phyloP scores from a whole-genome alignment of 2,329 filamentous ascomycete genomes.

The Chaetomiaceae sp. region DNA sequence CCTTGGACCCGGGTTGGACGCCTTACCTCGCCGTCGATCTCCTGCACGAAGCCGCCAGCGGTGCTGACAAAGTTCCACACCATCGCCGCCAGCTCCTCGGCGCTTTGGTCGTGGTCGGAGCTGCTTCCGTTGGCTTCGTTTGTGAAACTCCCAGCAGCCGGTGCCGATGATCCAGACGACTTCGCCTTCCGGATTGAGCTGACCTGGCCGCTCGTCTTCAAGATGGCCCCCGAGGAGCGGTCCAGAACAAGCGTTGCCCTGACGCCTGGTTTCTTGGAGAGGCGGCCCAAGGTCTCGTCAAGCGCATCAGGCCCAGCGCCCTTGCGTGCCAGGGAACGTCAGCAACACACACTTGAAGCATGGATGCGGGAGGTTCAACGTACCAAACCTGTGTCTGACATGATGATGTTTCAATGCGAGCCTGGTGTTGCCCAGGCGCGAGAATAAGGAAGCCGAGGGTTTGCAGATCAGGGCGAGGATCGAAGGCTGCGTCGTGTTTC shows the following conservation, averaged over 20 bases:
- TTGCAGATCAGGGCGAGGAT: neutral
- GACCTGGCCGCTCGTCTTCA: constrained; percentile 69
- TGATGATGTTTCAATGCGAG: neutral
- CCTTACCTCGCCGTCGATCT: constrained; percentile 64
- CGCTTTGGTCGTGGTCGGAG: constrained; percentile 51
- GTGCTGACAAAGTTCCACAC: constrained; percentile 72
- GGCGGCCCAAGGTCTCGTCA: constrained; percentile 60
- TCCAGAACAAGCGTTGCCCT: constrained; percentile 74
- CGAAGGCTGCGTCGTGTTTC: neutral
- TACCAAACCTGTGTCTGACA: constrained; percentile 24
- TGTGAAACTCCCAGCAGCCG: constrained; percentile 41
- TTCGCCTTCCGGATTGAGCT: constrained; percentile 50
- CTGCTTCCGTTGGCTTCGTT: constrained; percentile 39
- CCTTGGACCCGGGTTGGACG: neutral
- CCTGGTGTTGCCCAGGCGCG: neutral
- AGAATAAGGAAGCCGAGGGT: neutral
- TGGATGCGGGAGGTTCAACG: neutral
- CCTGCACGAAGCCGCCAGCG: constrained; percentile 65
- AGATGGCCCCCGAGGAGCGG: constrained; percentile 64
- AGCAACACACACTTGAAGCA: neutral
- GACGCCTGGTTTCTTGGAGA: constrained; percentile 74
- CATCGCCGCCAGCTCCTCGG: constrained; percentile 69
- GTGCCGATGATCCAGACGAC: constrained; percentile 14
- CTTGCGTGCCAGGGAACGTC: constrained; percentile 18
- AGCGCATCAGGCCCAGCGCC: constrained; percentile 53